Conservation (phyloP, 495 filamentous ascomycete genomes). For the Aspergillus egyptiacus region DNA sequence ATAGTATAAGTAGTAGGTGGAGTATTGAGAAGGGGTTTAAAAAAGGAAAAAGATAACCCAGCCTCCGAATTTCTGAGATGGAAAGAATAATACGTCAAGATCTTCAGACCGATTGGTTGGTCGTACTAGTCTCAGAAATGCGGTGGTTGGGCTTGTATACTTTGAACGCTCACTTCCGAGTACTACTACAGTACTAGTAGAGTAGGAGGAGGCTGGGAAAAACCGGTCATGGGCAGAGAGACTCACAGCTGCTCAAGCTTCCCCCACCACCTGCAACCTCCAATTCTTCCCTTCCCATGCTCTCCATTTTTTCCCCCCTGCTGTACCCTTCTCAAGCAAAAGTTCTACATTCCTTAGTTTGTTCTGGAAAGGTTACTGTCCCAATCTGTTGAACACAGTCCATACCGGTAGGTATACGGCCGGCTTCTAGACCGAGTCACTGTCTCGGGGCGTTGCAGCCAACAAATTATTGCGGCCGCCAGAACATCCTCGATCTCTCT, state of each 20-base stretch:
- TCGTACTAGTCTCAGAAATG: slow-evolving; percentile 25
- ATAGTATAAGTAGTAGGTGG: too few species aligned
- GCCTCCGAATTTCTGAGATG: slow-evolving; percentile 16
- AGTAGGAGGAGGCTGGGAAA: slow-evolving; percentile 33
- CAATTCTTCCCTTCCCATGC: neutral
- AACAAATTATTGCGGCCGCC: slow-evolving; percentile 5
- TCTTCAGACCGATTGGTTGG: slow-evolving; percentile 14
- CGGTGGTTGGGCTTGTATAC: slow-evolving; percentile 40
- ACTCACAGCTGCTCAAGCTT: too few species aligned
- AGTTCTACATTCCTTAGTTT: slow-evolving; percentile 9
- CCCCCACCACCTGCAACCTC: too few species aligned
- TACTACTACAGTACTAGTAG: too few species aligned
- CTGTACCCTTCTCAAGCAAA: neutral
- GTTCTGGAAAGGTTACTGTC: neutral
- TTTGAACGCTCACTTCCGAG: too few species aligned
- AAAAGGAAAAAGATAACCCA: slow-evolving; percentile 13
- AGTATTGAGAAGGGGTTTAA: neutral
- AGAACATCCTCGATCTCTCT: slow-evolving; percentile 2
- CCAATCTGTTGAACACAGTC: slow-evolving; percentile 4
- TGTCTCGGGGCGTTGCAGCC: slow-evolving; percentile 7
- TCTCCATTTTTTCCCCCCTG: slow-evolving; percentile 1
- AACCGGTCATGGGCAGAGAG: neutral
- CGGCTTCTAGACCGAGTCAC: slow-evolving; percentile 2
- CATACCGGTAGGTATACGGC: neutral
- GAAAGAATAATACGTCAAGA: neutral